These are phyloP conservation scores for Pestalotiopsis sp. DNA, from an alignment of 2,329 filamentous ascomycete species.

Conservation along the genomic window DNA sequence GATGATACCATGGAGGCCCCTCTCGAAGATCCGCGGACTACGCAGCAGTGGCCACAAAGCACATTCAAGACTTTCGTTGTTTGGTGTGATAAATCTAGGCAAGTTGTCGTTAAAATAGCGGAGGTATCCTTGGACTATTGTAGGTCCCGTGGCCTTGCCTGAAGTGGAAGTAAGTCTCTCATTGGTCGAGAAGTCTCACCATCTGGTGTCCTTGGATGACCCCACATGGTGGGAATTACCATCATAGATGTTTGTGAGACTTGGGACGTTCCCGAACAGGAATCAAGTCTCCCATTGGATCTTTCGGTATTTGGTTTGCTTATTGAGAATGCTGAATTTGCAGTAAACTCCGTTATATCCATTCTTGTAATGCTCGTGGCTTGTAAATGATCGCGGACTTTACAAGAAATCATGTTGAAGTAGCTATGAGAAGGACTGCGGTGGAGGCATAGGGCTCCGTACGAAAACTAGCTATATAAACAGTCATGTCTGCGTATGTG, in stretches of 20 bases:
- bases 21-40: too few species aligned
- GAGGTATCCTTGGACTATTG: background rate
- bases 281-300: constrained; percentile 9
- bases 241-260: background rate
- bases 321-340: too few species aligned
- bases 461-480: background rate
- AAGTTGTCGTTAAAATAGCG: too few species aligned
- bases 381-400: background rate
- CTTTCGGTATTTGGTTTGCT: too few species aligned
- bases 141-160: background rate
- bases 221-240: background rate
- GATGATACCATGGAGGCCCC: too few species aligned
- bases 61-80: too few species aligned
- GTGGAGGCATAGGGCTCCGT: too few species aligned
- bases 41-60: too few species aligned
- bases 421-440: too few species aligned
- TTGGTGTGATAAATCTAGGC: too few species aligned
- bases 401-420: background rate
- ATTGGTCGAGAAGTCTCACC: background rate
- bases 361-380: background rate
- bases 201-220: background rate
- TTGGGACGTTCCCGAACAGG: background rate
- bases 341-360: constrained; percentile 3
- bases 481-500: background rate
- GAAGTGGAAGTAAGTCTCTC: background rate